Conservation (phyloP, 768 basidiomycete genomes). For the Amanita pseudoporphyria region DNA sequence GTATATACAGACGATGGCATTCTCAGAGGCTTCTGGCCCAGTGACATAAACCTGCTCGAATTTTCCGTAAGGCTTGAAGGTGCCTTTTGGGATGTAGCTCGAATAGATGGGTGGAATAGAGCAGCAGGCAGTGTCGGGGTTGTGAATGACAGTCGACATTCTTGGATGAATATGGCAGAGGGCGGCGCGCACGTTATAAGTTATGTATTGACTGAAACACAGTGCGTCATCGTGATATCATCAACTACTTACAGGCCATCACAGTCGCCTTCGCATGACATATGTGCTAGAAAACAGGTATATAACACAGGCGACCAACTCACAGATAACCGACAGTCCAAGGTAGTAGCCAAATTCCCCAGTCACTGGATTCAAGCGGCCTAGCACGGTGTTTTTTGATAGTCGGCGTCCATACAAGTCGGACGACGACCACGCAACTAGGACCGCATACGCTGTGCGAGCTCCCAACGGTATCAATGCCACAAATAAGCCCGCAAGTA, state of each 20-base stretch:
- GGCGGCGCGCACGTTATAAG: too few relatives aligned
- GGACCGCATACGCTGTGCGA: slow-evolving; percentile 45
- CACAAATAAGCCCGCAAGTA: slow-evolving; percentile 42
- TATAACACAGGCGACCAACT: slow-evolving; percentile 39
- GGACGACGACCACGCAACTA: slow-evolving; percentile 48
- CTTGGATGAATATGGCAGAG: slow-evolving; percentile 26
- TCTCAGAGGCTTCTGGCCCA: slow-evolving; percentile 38
- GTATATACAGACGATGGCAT: slow-evolving; percentile 46
- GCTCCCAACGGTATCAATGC: slow-evolving; percentile 55
- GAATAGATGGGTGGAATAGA: slow-evolving; percentile 44
- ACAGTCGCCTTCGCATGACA: neutral
- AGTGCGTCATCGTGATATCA: slow-evolving; percentile 9
- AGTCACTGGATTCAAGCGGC: slow-evolving; percentile 45
- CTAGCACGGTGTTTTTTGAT: slow-evolving; percentile 33
- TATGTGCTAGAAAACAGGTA: slow-evolving; percentile 39
- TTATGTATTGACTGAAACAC: slow-evolving; percentile 12
- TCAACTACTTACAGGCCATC: too few relatives aligned
- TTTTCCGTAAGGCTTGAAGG: slow-evolving; percentile 33
- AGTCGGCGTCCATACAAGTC: slow-evolving; percentile 28
- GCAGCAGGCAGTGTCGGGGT: slow-evolving; percentile 41
- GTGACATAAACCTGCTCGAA: slow-evolving; percentile 45
- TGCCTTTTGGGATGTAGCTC: slow-evolving; percentile 43
- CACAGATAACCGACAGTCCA: slow-evolving; percentile 50
- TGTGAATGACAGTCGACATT: slow-evolving; percentile 28
- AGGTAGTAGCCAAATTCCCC: slow-evolving; percentile 53